Conservation (phyloP, 352 stramenopile species). For the Lagenidium sp. region DNA sequence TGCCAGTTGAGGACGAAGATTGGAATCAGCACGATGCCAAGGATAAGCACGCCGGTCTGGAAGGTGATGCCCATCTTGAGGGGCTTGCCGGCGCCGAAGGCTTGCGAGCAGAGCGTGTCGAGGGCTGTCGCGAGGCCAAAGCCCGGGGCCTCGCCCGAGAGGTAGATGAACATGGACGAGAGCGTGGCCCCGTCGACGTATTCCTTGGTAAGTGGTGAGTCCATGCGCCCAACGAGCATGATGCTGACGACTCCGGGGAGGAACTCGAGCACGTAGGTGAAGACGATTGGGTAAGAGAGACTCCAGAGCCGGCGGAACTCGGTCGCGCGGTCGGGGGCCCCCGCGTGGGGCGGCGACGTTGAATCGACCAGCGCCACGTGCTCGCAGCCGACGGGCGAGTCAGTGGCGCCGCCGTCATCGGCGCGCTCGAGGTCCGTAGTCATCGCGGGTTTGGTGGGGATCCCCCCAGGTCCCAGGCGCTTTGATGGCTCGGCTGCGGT, state of each 20-base stretch:
- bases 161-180: constrained; percentile 61
- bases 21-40: constrained; percentile 29
- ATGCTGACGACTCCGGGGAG: constrained; percentile 41
- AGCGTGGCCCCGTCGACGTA: constrained; percentile 49
- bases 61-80: constrained; percentile 75
- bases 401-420: too few relatives aligned
- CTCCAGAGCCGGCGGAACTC: background rate
- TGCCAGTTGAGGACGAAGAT: constrained; percentile 58
- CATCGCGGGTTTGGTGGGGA: too few relatives aligned
- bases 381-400: too few relatives aligned
- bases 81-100: constrained; percentile 43
- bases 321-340: background rate
- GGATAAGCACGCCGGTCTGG: constrained; percentile 50
- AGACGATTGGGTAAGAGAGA: constrained; percentile 5
- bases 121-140: constrained; percentile 40
- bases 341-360: too few relatives aligned
- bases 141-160: constrained; percentile 50
- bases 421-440: too few relatives aligned
- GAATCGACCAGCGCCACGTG: too few relatives aligned
- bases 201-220: constrained; percentile 39
- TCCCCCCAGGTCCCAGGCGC: too few relatives aligned
- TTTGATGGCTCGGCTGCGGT: too few relatives aligned
- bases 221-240: constrained; percentile 49
- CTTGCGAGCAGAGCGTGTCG: constrained; percentile 48
- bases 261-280: constrained; percentile 37